Base-by-base conservation (phyloP, 2,329 filamentous ascomycete species). In the Endoconidiophora laricicola region DNA sequence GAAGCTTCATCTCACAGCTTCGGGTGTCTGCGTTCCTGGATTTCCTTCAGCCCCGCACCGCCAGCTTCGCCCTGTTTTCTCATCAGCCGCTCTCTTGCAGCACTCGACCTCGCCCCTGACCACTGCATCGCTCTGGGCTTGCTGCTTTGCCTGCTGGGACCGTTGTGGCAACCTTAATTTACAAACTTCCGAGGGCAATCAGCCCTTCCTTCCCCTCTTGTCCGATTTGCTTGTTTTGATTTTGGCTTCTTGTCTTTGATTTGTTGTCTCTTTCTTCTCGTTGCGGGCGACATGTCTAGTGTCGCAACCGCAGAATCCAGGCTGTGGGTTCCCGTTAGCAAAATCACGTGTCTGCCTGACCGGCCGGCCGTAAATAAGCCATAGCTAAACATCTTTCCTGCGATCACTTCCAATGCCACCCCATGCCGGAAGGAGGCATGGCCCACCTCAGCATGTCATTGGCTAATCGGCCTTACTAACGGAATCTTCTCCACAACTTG, bases 401-500 rank as follows among this genome's bases (percentile, higher is more conserved):
- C 24, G 40, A 52, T 47, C 22, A 44, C 44, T 42, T 23, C 40
- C 29, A 29, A 45, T 41, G 23, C 40, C 40, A 50, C 43, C 49
- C 44, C 43, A 36, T 41, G 33, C 33, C 29, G 47, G 47, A 53
- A 49, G 23, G 36, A 53, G 46, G 33, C 47, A 50, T 43, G 47
- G 47, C 48, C 52, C 44, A 49, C 48, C 44, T 36, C 18, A 50
- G 53, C 55, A 57, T 57, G 53, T 55, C 54, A 54, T 50, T 56
- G 64, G 48, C 51, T 24, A 33, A 48, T 42, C 52, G 53, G 45
- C 53, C 55, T 60, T 59, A 59, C 65, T 67, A 66, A 67, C 62
- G 54, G 56, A 48, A 46, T 59, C 62, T 64, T 64, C 63, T 66
- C 64, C 59, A 67, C 51, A 49, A 64, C 61, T 58, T 61, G 62